Conservation (phyloP, 2,329 filamentous ascomycete species). For the Botryotinia globosa region DNA sequence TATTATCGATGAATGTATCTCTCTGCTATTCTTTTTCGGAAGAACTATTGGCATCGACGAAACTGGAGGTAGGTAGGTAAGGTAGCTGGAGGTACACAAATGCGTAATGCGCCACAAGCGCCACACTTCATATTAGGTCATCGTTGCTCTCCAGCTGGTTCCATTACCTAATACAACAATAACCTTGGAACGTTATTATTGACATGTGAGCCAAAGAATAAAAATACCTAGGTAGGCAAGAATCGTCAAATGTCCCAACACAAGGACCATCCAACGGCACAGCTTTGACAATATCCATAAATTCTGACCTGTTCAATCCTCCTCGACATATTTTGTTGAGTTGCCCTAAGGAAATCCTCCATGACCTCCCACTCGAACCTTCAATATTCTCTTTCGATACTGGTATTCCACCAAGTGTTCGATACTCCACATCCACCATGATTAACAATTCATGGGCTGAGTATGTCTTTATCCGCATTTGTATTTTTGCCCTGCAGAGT, state of each 20-base stretch:
- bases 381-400: background rate
- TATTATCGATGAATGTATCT: too few species aligned
- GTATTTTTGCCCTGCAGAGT: slow-evolving; percentile 48
- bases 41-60: background rate
- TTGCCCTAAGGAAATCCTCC: background rate
- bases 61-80: too few species aligned
- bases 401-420: background rate
- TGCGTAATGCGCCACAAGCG: background rate
- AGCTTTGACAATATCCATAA: background rate
- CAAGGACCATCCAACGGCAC: background rate
- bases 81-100: background rate
- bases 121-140: background rate
- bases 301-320: background rate
- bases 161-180: too few species aligned
- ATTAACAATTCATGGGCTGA: slow-evolving; percentile 38
- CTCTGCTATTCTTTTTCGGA: background rate
- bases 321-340: slow-evolving; percentile 1
- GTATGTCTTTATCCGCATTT: slow-evolving; percentile 44
- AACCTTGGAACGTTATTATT: background rate
- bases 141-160: too few species aligned
- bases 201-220: slow-evolving; percentile 8
- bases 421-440: slow-evolving; percentile 30
- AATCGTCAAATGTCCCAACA: background rate
- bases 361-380: background rate
- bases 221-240: background rate